Evolutionary conservation across 306 rosid species (phyloP), one percentile per base, ranked within the genome.

Genomic region (Lathyrus tuberosus): DNA sequence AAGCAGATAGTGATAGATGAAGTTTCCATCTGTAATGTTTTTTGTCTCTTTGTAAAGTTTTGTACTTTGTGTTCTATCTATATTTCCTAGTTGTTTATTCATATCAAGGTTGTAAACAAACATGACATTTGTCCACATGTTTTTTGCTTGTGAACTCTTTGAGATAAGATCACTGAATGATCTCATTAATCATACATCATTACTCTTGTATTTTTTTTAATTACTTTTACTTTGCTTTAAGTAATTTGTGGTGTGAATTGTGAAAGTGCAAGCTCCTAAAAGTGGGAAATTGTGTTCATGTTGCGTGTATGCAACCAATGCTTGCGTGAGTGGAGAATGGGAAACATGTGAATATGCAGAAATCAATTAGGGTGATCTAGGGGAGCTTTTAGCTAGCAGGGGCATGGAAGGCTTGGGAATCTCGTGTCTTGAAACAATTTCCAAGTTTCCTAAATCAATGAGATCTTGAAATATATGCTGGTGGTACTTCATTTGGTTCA

Each of bases 1-100:
- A 65, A 48, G 76, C 68, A 62, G 91, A 86, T 78, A 54, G 89
- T 20, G 89, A 88, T 80, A 66, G 86, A 83, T 80, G 88, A 91
- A 82, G 83, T 79, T 69, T 76, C 84, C 80, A 72, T 62, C 84
- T 73, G 84, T 79, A 77, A 83, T 78, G 68, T 71, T 73, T 76
- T 78, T 78, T 81, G 84, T 82, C 84, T 37, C 62, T 43, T 76
- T 26, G 71, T 28, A 60, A 26, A 15, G 49, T 5, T 67, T 5
- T 41, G 70, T 75, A 76, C 62, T 80, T 16, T 62, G 20, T 37
- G 30, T 3, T 26, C 30, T 26, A 26, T 46, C n/a, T 77, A 52
- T 71, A 66, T 77, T 66, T 65, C 70, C 20, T 61, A 17, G 69
- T 67, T 65, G 51, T 68, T 54, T 4, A 64, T 54, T 65, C 3